phyloP scores from a whole-genome alignment of 2,329 filamentous ascomycete genomes.

The Fusarium setosum region DNA sequence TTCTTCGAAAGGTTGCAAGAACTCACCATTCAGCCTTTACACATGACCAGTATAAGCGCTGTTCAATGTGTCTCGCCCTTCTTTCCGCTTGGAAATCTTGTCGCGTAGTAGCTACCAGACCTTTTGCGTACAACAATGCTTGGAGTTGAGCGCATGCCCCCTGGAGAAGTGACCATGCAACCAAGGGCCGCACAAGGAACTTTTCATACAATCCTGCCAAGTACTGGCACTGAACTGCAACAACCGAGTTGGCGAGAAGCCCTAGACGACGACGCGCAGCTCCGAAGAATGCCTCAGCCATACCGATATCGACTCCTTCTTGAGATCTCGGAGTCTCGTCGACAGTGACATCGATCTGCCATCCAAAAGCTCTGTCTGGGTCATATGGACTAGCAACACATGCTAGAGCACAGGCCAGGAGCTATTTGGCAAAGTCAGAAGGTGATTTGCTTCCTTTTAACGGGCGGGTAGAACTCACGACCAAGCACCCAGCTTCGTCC shows the following conservation, averaged over 20 bases:
- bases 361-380: not conserved
- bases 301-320: not conserved
- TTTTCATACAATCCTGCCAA: not conserved
- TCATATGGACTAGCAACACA: not conserved
- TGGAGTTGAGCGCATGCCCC: not conserved
- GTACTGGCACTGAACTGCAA: not conserved
- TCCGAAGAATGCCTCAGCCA: not conserved
- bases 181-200: not conserved
- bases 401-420: not conserved
- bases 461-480: not conserved
- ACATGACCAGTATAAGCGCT: not conserved
- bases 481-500: not conserved
- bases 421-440: not conserved
- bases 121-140: not conserved
- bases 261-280: not conserved
- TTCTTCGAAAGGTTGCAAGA: not conserved
- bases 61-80: not conserved
- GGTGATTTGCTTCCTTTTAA: not conserved
- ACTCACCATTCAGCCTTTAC: not conserved
- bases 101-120: not conserved
- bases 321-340: not conserved
- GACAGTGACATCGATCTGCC: not conserved
- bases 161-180: not conserved
- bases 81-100: not conserved
- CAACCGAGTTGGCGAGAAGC: not conserved